Conservation (phyloP, 129 eudicot genomes). For the Flaveria sonorensis region DNA sequence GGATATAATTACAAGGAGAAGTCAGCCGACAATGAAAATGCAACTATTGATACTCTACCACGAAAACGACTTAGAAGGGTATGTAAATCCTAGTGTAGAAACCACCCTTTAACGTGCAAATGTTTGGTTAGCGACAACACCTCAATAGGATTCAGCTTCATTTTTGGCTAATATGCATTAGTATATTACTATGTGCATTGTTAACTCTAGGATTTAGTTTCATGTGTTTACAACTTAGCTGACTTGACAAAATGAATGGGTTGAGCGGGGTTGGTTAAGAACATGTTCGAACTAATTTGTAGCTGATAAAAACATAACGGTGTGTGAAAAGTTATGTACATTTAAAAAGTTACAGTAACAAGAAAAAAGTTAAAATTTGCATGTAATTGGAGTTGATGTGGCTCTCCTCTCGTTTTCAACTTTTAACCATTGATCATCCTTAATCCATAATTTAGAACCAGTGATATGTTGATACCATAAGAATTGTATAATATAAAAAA, state of each 20-base stretch:
- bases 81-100: conserved; percentile 8
- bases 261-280: background rate
- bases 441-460: too few relatives aligned
- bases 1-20: conserved; percentile 23
- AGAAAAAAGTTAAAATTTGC: too few relatives aligned
- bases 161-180: background rate
- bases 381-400: too few relatives aligned
- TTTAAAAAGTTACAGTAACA: too few relatives aligned
- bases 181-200: background rate
- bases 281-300: too few relatives aligned
- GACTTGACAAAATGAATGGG: background rate
- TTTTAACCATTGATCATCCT: too few relatives aligned
- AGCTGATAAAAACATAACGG: too few relatives aligned
- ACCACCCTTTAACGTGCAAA: background rate
- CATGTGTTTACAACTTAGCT: background rate
- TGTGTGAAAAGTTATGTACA: too few relatives aligned
- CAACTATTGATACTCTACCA: background rate
- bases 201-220: background rate
- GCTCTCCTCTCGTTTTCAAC: too few relatives aligned
- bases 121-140: background rate
- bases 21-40: conserved; percentile 6
- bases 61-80: conserved; percentile 16
- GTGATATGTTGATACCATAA: too few relatives aligned
- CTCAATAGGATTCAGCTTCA: background rate
- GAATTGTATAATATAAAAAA: too few relatives aligned